phyloP scores from a whole-genome alignment of 768 basidiomycete species.

The Guyanaporus albipodus region DNA sequence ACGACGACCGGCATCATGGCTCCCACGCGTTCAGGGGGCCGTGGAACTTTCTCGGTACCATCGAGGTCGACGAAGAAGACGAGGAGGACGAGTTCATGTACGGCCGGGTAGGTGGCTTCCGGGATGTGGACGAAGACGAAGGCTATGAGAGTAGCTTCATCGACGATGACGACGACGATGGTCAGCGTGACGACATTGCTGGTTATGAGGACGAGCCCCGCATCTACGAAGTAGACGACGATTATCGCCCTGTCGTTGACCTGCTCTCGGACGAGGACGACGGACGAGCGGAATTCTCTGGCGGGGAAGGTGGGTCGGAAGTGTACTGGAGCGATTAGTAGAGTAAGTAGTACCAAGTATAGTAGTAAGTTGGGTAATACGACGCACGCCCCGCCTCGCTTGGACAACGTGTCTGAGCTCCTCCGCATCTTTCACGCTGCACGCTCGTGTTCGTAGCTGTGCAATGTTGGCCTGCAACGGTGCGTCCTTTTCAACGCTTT shows the following conservation, averaged over 20 bases:
- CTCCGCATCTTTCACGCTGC: slow-evolving; percentile 20
- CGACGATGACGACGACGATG: slow-evolving; percentile 48
- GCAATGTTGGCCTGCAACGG: slow-evolving; percentile 22
- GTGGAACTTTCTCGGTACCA: slow-evolving; percentile 15
- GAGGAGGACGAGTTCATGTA: slow-evolving; percentile 7
- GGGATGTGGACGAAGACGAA: slow-evolving; percentile 14
- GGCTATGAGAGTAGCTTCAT: slow-evolving; percentile 56
- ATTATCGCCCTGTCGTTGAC: background rate
- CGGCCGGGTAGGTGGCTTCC: background rate
- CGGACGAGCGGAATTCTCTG: too few relatives aligned
- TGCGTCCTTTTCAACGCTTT: slow-evolving; percentile 17
- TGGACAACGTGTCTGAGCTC: slow-evolving; percentile 24
- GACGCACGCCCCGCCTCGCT: slow-evolving; percentile 16
- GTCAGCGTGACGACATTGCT: too few relatives aligned
- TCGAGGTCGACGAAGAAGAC: slow-evolving; percentile 24
- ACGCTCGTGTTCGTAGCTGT: slow-evolving; percentile 34
- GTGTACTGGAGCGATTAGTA: slow-evolving; percentile 5
- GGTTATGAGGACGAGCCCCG: slow-evolving; percentile 9
- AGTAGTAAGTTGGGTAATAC: too few relatives aligned
- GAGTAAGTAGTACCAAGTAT: too few relatives aligned
- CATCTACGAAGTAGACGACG: slow-evolving; percentile 24
- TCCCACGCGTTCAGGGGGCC: slow-evolving; percentile 22
- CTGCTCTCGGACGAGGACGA: slow-evolving; percentile 13
- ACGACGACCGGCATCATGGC: slow-evolving; percentile 17
- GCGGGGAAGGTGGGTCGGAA: too few relatives aligned